These are phyloP conservation scores for Cyberlindnera mississippiensis DNA, from an alignment of 805 yeast genomes.

Conservation along the genomic window DNA sequence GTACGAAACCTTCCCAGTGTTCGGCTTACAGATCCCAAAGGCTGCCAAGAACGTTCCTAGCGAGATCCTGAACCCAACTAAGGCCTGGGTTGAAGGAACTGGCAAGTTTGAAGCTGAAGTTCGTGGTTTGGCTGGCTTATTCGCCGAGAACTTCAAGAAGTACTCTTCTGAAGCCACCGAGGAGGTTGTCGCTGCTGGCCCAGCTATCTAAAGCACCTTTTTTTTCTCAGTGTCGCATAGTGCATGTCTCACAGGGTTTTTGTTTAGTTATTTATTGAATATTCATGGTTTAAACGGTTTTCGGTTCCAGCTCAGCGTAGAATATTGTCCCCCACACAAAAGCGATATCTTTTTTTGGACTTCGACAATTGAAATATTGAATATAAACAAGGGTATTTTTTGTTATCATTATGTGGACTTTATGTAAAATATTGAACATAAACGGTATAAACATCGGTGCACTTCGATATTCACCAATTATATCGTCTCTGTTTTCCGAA, in stretches of 20 bases:
- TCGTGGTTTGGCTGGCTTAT: conserved; percentile 65
- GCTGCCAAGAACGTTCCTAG: conserved; percentile 71
- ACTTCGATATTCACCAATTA: no score
- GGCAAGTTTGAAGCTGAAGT: conserved; percentile 53
- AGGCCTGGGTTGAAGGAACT: conserved; percentile 65
- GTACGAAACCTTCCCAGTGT: conserved; percentile 80
- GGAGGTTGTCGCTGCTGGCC: conserved; percentile 94
- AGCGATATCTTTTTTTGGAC: no score
- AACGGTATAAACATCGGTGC: no score
- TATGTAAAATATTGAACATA: no score
- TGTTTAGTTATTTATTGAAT: conserved; percentile 1
- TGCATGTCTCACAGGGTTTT: background rate
- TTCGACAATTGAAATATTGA: no score
- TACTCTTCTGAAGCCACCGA: conserved; percentile 77
- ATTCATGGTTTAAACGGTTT: conserved; percentile 3
- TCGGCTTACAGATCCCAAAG: conserved; percentile 85
- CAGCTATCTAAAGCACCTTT: conserved; percentile 33
- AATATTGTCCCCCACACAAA: no score
- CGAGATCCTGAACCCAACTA: conserved; percentile 82
- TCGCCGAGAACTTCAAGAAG: conserved; percentile 81
- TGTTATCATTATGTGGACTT: no score
- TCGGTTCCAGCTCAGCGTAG: no score
- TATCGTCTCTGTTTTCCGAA: no score
- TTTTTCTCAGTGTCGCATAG: background rate
- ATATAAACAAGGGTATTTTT: no score